A percentile compares a stretch with the other conserved stretches of the same genome.
Evolutionary conservation across 306 rosid species (phyloP).

Genomic region (Quercus rubra): DNA sequence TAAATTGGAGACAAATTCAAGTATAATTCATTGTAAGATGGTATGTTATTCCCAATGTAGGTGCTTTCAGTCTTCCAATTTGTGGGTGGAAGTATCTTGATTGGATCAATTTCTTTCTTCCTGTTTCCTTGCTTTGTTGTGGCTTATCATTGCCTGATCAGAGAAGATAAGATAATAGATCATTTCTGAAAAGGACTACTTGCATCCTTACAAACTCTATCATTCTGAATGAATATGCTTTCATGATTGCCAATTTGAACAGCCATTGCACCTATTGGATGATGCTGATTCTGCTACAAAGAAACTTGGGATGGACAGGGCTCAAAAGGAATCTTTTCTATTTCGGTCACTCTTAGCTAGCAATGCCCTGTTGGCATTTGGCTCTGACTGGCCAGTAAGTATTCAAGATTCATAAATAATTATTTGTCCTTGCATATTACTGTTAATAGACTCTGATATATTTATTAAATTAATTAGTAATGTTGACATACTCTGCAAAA

Average conservation of each 20-base stretch:
- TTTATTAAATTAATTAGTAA: background rate
- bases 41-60: background rate
- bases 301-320: conserved; percentile 85
- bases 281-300: conserved; percentile 54
- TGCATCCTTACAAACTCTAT: background rate
- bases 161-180: background rate
- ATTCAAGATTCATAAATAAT: background rate
- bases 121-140: background rate
- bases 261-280: conserved; percentile 81
- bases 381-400: conserved; percentile 93
- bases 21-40: background rate
- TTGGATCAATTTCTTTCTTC: background rate
- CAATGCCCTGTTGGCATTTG: conserved; percentile 59
- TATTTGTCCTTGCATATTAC: conserved; percentile 3
- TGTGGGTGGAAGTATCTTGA: background rate
- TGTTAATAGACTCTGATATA: background rate
- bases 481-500: background rate
- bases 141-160: background rate
- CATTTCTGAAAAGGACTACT: background rate
- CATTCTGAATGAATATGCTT: background rate
- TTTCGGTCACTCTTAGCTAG: conserved; percentile 55
- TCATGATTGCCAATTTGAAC: conserved; percentile 26
- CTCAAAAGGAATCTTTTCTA: conserved; percentile 64
- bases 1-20: background rate
- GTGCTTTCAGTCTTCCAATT: background rate